phyloP scores from a whole-genome alignment of 2,329 filamentous ascomycete species.

The Colletotrichum magnum region DNA sequence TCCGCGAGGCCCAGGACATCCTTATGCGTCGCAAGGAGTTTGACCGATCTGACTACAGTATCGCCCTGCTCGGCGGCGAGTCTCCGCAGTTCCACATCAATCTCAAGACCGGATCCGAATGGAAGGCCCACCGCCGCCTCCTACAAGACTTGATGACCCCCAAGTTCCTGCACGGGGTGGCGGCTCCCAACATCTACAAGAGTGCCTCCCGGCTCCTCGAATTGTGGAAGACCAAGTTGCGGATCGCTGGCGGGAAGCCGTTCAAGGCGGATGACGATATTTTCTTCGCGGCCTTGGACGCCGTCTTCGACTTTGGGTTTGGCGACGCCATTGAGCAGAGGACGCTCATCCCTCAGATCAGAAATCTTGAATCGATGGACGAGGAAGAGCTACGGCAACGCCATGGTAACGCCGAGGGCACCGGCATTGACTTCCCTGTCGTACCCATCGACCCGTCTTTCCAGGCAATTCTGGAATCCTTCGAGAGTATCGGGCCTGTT shows the following conservation, averaged over 20 bases:
- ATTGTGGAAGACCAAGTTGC: constrained; percentile 52
- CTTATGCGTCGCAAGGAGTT: constrained; percentile 52
- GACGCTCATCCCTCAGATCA: constrained; percentile 1
- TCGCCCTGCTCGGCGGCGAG: constrained; percentile 18
- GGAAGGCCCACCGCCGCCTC: constrained; percentile 51
- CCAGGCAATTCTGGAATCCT: not conserved
- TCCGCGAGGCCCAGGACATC: constrained; percentile 51
- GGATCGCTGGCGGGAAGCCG: constrained; percentile 46
- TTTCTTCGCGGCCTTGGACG: constrained; percentile 50
- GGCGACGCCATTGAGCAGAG: constrained; percentile 33
- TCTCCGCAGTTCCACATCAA: constrained; percentile 49
- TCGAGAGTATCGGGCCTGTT: not conserved
- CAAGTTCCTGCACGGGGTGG: constrained; percentile 50
- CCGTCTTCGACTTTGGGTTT: constrained; percentile 52
- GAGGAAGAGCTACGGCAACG: not conserved
- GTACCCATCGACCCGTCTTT: constrained; percentile 8
- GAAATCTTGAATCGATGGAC: not conserved
- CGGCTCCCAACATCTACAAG: constrained; percentile 52
- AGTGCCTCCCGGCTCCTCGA: constrained; percentile 48
- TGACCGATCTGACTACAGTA: constrained; percentile 46
- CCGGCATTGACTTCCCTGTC: not conserved
- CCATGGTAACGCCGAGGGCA: not conserved
- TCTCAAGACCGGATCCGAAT: constrained; percentile 50
- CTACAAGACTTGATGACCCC: constrained; percentile 55
- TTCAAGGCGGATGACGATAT: constrained; percentile 52